phyloP scores from a whole-genome alignment of 208 protist species.

The Tritrichomonas musculus region DNA sequence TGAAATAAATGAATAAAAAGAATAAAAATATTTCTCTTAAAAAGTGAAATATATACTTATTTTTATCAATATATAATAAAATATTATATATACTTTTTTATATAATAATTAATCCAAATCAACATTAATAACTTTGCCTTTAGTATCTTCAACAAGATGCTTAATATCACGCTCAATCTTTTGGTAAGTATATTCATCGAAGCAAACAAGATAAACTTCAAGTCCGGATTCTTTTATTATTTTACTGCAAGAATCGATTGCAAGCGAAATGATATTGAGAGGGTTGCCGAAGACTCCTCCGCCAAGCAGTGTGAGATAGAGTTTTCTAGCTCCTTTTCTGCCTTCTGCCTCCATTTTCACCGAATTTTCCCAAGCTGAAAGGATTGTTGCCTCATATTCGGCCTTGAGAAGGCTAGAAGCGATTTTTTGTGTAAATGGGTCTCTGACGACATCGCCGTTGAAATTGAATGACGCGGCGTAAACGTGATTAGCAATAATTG shows the following conservation, averaged over 20 bases:
- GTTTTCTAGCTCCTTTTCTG: background rate
- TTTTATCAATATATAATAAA: too few species aligned
- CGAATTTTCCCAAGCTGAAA: background rate
- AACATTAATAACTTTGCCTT: too few species aligned
- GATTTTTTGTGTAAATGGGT: background rate
- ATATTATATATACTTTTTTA: too few species aligned
- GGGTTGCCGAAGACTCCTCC: background rate
- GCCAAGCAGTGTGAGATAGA: background rate
- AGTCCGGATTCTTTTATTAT: background rate
- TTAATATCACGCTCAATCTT: too few species aligned
- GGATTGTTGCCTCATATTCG: background rate
- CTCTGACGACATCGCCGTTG: background rate
- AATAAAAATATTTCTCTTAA: too few species aligned
- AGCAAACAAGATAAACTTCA: slow-evolving; percentile 17
- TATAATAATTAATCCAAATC: too few species aligned
- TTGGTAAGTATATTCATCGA: too few species aligned
- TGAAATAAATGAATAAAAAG: too few species aligned
- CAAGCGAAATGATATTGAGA: background rate
- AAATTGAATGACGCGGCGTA: background rate
- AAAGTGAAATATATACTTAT: too few species aligned
- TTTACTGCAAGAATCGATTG: background rate
- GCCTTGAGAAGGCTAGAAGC: background rate
- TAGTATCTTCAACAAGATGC: too few species aligned
- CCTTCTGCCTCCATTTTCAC: background rate
- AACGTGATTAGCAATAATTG: background rate